phyloP scores from a whole-genome alignment of 225 moss, liverwort and hornwort genomes.

The Pseudoscleropodium purum region DNA sequence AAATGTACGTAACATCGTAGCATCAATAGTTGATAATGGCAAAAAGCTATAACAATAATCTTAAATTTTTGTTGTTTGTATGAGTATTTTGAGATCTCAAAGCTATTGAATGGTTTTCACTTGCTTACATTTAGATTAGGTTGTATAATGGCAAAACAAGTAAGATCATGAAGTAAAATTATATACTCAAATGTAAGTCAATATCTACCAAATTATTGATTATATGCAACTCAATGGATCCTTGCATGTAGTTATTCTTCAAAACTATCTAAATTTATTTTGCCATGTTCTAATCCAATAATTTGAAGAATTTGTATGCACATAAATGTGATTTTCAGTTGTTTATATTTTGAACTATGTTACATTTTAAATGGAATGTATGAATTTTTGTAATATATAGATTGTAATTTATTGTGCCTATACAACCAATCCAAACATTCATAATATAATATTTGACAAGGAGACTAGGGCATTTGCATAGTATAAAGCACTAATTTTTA shows the following conservation, averaged over 20 bases:
- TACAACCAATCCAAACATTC: not conserved
- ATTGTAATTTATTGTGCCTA: not conserved
- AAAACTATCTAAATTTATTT: not conserved
- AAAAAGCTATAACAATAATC: not conserved
- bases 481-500: not conserved
- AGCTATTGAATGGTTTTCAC: not conserved
- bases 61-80: too few relatives aligned
- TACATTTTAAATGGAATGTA: not conserved
- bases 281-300: fast-evolving
- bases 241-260: not conserved
- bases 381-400: not conserved
- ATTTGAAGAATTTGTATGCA: not conserved
- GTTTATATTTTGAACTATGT: not conserved
- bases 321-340: not conserved
- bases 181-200: not conserved
- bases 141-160: not conserved
- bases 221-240: not conserved
- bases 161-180: not conserved
- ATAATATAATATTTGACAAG: not conserved
- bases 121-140: not conserved
- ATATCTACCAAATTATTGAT: not conserved
- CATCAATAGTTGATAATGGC: not conserved
- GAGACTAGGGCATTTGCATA: not conserved
- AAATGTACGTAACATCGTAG: not conserved
- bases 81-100: not conserved